Evolutionary conservation across 805 yeast genomes (phyloP), one percentile per base, ranked within the genome.

Genomic region (Clavispora phyllophila): DNA sequence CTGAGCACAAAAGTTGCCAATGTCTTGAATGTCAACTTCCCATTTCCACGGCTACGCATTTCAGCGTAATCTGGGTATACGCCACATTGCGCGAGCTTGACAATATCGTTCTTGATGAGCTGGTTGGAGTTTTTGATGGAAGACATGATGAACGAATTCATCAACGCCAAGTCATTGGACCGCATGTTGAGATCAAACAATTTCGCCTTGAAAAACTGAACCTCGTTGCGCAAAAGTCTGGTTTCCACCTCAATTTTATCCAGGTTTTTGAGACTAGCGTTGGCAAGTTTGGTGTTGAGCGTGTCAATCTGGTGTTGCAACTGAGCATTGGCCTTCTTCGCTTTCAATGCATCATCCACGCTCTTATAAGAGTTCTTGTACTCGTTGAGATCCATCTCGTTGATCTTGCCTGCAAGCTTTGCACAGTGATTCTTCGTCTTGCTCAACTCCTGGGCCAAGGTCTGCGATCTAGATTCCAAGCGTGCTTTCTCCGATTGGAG

Each of bases 151-250:
- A 55, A 66, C 2, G 56, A 44, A 46, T 70, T 62, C 68, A 68
- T 63, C 40, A 60, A 38, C 36, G 58, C 56, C 40, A 69, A 53
- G 45, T 68, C 71, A 38, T 65, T 62, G 37, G 62, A 56, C 38
- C 53, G 58, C 41, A 63, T 36, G 38, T 66, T 62, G 40, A 70
- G 56, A 43, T 78, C 79, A 36, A 69, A 68, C 37, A 76, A 60
- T 50, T 71, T 75, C 40, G 78, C 70, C 49, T 63, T 70, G 56
- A 70, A 73, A 42, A 73, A 66, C 26, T 69, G 69, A 46, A 68
- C 58, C 53, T 76, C 77, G 37, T 63, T 62, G 36, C 67, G 66
- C 26, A 67, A 54, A 12, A 65, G 50, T 8, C 51, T 35, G 3
- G 34, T 24, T 25, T 46, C 45, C 5, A 44, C 25, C 9, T 31